Base-by-base conservation (phyloP, 2,329 filamentous ascomycete genomes). In the Cordyceps fumosorosea region DNA sequence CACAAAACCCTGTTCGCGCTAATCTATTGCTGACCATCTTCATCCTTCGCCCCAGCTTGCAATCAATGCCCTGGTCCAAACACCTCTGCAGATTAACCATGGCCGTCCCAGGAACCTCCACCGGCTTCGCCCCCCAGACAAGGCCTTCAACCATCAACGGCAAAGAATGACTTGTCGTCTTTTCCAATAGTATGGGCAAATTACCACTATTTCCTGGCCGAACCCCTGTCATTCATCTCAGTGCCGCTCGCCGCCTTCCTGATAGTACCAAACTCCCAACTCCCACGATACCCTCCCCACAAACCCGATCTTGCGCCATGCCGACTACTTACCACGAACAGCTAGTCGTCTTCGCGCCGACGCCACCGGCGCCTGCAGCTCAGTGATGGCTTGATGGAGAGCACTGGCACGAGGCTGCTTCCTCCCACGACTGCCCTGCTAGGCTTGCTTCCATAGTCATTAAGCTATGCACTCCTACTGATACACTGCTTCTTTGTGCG, bases 11-110 rank as follows among this genome's bases (percentile, higher is more conserved):
- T 24, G 20, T 51, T 42, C 20, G 51, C 56, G 47, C 56, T 44
- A 59, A 59, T 51, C 56, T 52, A 24, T 51, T 59, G 56, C 56
- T 59, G 56, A 59, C 56, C 56, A 52, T 52, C 45, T 59, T 52
- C 10, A 52, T 59, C 34, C 34, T 52, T 59, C 34, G 22, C 45
- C 56, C 56, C 56, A 32, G 56, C 34, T 22, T 59, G 45, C 45
- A 40, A 37, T 12, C 18, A 47, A 56, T 32, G 6, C n/a, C 29
- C 11, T 50, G 10, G 18, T 6, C 20, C 55, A 29, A 40, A 24
- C 24, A 57, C 37, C 26, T 7, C 55, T 37, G 3, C 11, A 12
- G 34, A 4, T 26, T 8, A 14, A 14, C 32, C 34, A 55, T 42
- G 6, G 51, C 18, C 50, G 29, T 24, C 51, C 20, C 20, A 20